Evolutionary conservation across 306 rosid species (phyloP), one percentile per base, ranked within the genome.

Genomic region (Cyamopsis tetragonoloba): DNA sequence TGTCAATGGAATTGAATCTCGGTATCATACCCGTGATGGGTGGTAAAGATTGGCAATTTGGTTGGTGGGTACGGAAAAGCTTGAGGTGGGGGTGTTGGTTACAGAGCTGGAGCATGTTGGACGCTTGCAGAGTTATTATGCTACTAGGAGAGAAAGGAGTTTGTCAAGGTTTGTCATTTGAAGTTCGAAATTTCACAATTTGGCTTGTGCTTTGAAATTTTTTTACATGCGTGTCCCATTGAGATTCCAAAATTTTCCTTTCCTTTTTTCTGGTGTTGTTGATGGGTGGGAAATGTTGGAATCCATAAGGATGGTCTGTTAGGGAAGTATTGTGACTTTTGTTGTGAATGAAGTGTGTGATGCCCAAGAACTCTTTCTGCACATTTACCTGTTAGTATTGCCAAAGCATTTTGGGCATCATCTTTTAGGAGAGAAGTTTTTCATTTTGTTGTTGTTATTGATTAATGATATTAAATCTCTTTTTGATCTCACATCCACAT

Each of bases 11-110:
- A 37, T 48, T 66, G 60, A 66, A 66, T 49, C 35, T 23, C 8
- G 31, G 53, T 51, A 4, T 22, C 63, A 1, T 53, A 28, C 31
- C 38, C 46, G 42, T 39, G 32, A 15, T 34, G 37, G 39, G 17
- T 14, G 31, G 41, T 7, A 28, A 76, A 70, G 39, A 54, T 62
- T 23, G 67, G 67, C 6, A 10, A 32, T 30, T 39, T 61, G 66
- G 71, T 76, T 76, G 64, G 66, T 60, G 59, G 66, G 66, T 43
- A 27, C 14, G 66, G 39, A 59, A 39, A 58, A 30, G 19, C 41
- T 37, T 38, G 38, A 61, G 63, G 56, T 11, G 48, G n/a, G 6
- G 62, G 28, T 44, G 39, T 23, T 8, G 68, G 28, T 15, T 30
- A 31, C n/a, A 8, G 42, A 27, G 23, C 37, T 67, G 3, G 3